phyloP scores from a whole-genome alignment of 352 stramenopile species.

The Phytophthora boehmeriae region DNA sequence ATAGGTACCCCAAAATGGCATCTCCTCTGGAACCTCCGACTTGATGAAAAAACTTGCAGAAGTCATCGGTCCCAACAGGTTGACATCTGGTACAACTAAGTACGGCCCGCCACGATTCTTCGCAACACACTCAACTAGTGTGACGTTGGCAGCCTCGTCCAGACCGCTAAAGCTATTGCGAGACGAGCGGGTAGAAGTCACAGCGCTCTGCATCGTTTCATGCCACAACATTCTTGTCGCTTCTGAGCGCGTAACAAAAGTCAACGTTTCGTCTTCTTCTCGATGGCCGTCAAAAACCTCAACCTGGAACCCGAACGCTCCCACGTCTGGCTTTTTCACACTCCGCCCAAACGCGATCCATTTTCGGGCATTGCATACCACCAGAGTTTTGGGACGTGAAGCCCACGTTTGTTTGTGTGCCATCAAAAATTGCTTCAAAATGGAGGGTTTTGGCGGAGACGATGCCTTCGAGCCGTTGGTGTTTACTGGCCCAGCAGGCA shows the following conservation, averaged over 20 bases:
- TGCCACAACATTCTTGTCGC: conserved; percentile 63
- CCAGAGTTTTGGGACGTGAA: conserved; percentile 58
- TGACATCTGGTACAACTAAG: conserved; percentile 61
- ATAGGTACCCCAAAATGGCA: conserved; percentile 83
- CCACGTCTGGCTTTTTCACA: conserved; percentile 67
- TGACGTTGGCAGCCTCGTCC: conserved; percentile 65
- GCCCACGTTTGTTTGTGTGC: conserved; percentile 65
- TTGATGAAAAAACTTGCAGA: conserved; percentile 75
- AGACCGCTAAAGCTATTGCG: conserved; percentile 63
- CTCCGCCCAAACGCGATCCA: conserved; percentile 80
- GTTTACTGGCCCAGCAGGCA: conserved; percentile 1
- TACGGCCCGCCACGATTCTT: conserved; percentile 56
- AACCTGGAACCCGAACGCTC: conserved; percentile 81
- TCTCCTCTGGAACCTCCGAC: conserved; percentile 78
- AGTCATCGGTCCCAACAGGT: conserved; percentile 61
- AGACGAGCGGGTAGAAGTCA: conserved; percentile 46
- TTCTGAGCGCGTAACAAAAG: conserved; percentile 73
- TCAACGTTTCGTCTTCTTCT: conserved; percentile 77
- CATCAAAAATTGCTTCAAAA: conserved; percentile 70
- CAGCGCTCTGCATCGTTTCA: conserved; percentile 58
- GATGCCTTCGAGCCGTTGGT: conserved; percentile 19
- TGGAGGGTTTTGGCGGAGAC: conserved; percentile 32
- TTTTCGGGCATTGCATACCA: conserved; percentile 74
- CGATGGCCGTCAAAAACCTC: conserved; percentile 77
- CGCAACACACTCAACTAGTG: conserved; percentile 64